These are phyloP conservation scores for Aspergillus melleus DNA, from an alignment of 2,329 filamentous ascomycete species.

Conservation along the genomic window DNA sequence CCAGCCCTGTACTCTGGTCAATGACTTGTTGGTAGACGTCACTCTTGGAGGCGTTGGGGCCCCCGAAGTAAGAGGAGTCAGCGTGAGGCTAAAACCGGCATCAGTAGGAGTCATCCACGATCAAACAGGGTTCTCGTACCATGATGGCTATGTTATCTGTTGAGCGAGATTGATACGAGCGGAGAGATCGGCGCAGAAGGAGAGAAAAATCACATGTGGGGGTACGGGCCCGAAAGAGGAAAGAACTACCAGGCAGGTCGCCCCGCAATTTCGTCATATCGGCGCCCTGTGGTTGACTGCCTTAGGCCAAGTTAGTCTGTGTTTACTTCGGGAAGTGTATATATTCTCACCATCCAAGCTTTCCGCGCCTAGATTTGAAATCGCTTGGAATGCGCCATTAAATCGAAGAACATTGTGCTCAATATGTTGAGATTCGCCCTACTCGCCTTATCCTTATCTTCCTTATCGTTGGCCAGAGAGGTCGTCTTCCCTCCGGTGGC, in stretches of 20 bases:
- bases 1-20: constrained; percentile 38
- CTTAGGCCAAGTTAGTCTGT: too few relatives aligned
- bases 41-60: constrained; percentile 37
- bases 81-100: constrained; percentile 44
- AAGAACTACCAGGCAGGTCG: too few relatives aligned
- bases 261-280: too few relatives aligned
- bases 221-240: not conserved
- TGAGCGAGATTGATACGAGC: not conserved
- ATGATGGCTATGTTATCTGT: not conserved
- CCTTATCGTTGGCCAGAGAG: constrained; percentile 18
- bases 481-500: constrained; percentile 31
- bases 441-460: not conserved
- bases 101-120: not conserved
- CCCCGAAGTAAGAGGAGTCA: constrained; percentile 46
- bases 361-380: too few relatives aligned
- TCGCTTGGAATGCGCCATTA: too few relatives aligned
- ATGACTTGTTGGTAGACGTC: constrained; percentile 46
- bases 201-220: constrained; percentile 11
- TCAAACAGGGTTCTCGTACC: not conserved
- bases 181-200: not conserved
- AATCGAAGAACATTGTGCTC: too few relatives aligned
- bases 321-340: too few relatives aligned
- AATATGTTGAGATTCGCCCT: not conserved
- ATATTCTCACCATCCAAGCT: too few relatives aligned
- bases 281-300: too few relatives aligned